Evolutionary conservation across 2,329 filamentous ascomycete genomes (phyloP), one percentile per base, ranked within the genome.

Genomic region (Botrytis medusae): DNA sequence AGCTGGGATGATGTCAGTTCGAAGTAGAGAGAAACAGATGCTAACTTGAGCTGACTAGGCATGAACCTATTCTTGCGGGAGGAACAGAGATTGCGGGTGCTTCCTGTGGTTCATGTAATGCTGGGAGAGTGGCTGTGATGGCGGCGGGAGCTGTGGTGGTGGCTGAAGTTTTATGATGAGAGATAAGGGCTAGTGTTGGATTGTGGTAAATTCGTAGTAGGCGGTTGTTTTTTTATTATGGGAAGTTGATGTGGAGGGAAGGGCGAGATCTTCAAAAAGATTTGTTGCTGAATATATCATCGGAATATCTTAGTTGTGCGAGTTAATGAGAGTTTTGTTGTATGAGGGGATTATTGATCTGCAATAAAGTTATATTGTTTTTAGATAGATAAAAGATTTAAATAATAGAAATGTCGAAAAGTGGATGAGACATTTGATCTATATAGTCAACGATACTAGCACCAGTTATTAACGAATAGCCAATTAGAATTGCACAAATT

Each of bases 31-130:
- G 20, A 12, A 6, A 61, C 3, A 34, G 20, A 48, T 44, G 2
- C 34, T 37, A 48, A 63, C n/a, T 34, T 22, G 6, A 40, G 16
- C 3, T 40, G 25, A 57, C 12, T 59, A 76, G 76, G 74, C 79
- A 79, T 74, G 78, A 80, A 64, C 78, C 77, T 1, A 74, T 80
- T 9, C 65, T 79, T 14, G 77, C 76, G 22, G 79, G 79, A 2
- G 79, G 79, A 12, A 74, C 74, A 64, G 79, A 80, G 46, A 78
- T 80, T 65, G 76, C 78, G 12, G 76, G 72, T 14, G 76, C 75
- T 16, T 37, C 34, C 37, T 73, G 75, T n/a, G 67, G n/a, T 37
- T 40, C 29, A 9, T 64, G 60, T 60, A 29, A 59, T 69, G 61
- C 57, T 44, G 42, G 70, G 54, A 44, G 42, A 29, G 73, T 34